Base-by-base conservation (phyloP, 768 basidiomycete species). In the Tephrocybe sp. region DNA sequence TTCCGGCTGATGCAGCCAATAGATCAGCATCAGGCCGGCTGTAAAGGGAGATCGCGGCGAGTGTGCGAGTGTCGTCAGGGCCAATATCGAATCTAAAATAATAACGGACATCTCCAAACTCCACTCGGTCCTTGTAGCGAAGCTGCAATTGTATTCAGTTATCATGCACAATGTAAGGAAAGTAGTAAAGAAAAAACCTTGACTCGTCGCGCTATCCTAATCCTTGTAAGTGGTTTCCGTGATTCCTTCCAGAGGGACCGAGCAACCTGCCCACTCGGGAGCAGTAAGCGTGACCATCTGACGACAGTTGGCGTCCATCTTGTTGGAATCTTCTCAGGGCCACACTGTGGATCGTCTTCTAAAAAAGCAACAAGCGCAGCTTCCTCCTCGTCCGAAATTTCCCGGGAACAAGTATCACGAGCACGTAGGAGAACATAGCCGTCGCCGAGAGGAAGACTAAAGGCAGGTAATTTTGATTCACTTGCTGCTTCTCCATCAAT, bases 251-350 rank as follows among this genome's bases (percentile, higher is more conserved):
- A 62, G 6, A 42, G 13, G 1, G 54, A 63, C 2, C 56, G 25
- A 4, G 59, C 57, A 24, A 63, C 55, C 25, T 65, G 62, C 0
- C 64, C 59, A 33, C 51, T 55, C 1, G 59, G 61, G 10, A 63
- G 47, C 1, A 10, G 19, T 3, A 63, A 24, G 0, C 49, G 50
- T 10, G 61, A 53, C 56, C 60, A 64, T 5, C 55, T 39, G 10
- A 54, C 41, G 0, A 62, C 27, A 5, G 38, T 39, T 9, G 51
- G 39, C 1, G 7, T 38, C 33, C 58, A 57, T 38, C 37, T 22
- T 1, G 3, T 25, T 4, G 48, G 47, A 18, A 58, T 47, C 12
- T 48, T 47, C 1, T 49, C 40, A 2, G 22, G 24, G 13, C 37
- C 43, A 38, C 46, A 54, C 15, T 2, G 12, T 33, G 34, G 15